Conservation (phyloP, 116 monocot genomes). For the Phalaenopsis hybrid region DNA sequence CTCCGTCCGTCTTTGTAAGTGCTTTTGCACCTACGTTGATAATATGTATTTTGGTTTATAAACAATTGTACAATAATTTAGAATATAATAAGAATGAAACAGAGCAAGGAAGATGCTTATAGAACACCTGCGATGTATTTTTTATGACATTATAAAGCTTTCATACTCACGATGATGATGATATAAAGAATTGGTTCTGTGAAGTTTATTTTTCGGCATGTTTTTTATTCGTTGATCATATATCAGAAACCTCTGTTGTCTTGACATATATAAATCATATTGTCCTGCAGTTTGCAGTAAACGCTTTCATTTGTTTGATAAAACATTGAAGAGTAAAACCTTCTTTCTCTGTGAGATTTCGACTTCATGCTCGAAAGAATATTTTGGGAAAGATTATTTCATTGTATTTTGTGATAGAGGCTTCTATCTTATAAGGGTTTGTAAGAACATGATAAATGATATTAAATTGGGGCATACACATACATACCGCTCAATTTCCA, state of each 20-base stretch:
- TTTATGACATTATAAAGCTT: neutral
- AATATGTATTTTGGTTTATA: neutral
- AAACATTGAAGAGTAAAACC: neutral
- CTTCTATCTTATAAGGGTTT: no score
- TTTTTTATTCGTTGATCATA: neutral
- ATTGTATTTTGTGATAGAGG: no score
- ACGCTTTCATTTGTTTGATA: neutral
- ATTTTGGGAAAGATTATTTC: no score
- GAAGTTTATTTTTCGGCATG: neutral
- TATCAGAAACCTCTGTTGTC: neutral
- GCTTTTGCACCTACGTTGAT: conserved; percentile 19
- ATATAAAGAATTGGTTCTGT: neutral
- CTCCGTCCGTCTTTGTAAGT: no score
- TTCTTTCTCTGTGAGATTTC: no score
- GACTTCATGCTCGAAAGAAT: neutral
- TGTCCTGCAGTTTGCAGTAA: neutral
- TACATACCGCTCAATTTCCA: no score
- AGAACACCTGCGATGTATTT: neutral
- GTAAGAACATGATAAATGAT: no score
- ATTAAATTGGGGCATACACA: no score
- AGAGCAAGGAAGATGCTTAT: neutral
- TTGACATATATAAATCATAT: neutral
- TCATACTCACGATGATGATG: neutral
- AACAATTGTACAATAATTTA: neutral
- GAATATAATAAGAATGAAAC: neutral